These are phyloP conservation scores for Aspergillus pseudonomiae DNA, from an alignment of 2,329 filamentous ascomycete species.

Conservation along the genomic window DNA sequence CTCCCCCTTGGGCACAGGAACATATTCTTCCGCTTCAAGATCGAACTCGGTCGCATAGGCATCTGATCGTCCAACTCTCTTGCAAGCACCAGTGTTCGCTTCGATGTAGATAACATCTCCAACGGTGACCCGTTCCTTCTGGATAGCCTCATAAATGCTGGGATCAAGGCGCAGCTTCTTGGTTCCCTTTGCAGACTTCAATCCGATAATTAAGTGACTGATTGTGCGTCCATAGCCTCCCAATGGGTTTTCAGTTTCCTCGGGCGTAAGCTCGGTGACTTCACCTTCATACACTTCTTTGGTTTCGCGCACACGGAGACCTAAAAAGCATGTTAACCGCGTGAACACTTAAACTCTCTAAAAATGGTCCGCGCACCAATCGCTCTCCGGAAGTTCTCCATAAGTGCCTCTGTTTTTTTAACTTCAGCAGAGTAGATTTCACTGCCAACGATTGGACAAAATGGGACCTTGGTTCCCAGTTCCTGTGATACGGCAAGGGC, in stretches of 20 bases:
- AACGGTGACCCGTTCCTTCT: constrained; percentile 94
- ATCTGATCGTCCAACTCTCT: constrained; percentile 92
- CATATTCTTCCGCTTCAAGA: constrained; percentile 97
- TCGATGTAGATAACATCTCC: constrained; percentile 99
- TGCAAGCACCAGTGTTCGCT: constrained; percentile 97
- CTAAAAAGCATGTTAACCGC: constrained; percentile 38
- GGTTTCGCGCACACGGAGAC: constrained; percentile 91
- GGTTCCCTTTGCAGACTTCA: constrained; percentile 94
- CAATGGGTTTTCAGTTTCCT: constrained; percentile 96
- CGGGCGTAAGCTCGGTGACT: constrained; percentile 94
- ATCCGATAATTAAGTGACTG: constrained; percentile 87
- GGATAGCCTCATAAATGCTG: constrained; percentile 98
- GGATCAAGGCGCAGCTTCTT: constrained; percentile 97
- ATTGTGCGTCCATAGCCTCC: constrained; percentile 98
- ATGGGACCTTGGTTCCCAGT: constrained; percentile 95
- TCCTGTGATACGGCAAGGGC: constrained; percentile 96
- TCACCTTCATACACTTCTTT: constrained; percentile 99
- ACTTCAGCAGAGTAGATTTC: constrained; percentile 98
- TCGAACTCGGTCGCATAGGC: constrained; percentile 99
- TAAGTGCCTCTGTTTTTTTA: constrained; percentile 98
- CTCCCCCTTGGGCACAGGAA: constrained; percentile 97
- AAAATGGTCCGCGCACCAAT: constrained; percentile 64
- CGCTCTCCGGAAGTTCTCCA: constrained; percentile 98
- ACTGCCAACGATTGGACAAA: constrained; percentile 96
- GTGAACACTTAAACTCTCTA: not conserved